Evolutionary conservation across 2,329 filamentous ascomycete genomes (phyloP).

Genomic region (Penicillium crustosum): DNA sequence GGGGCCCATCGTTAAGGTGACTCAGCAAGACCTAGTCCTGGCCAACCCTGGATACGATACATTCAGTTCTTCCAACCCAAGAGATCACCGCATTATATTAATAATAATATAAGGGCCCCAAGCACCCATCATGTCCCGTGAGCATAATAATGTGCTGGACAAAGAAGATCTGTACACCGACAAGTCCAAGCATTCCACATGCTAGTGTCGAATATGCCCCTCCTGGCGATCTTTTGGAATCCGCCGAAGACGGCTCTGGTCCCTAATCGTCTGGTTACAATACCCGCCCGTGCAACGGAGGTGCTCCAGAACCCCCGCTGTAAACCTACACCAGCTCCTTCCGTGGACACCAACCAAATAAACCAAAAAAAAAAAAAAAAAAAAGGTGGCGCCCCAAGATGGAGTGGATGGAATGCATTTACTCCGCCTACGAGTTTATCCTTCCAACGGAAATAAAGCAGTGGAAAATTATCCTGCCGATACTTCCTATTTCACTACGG

Average conservation of each 20-base stretch:
- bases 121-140: neutral
- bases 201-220: neutral
- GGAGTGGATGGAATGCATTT: neutral
- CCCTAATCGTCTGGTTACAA: conserved; percentile 2
- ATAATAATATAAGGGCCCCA: neutral
- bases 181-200: conserved; percentile 9
- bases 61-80: conserved; percentile 1
- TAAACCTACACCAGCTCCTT: conserved; percentile 6
- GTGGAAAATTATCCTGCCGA: neutral
- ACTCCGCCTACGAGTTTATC: neutral
- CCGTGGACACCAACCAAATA: conserved; percentile 1
- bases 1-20: neutral
- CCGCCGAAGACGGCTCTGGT: conserved; percentile 7
- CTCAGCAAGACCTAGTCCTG: neutral
- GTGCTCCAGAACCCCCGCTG: neutral
- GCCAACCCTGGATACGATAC: neutral
- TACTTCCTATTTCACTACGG: neutral
- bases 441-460: neutral
- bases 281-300: neutral
- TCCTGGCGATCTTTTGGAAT: conserved; percentile 11
- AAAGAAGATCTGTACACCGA: conserved; percentile 5
- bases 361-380: neutral
- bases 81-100: conserved; percentile 6
- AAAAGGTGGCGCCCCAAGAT: conserved; percentile 1
- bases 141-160: neutral